A percentile compares a stretch with the other conserved stretches of the same genome.
phyloP scores from a whole-genome alignment of 306 rosid species.

The Vicia sativa region DNA sequence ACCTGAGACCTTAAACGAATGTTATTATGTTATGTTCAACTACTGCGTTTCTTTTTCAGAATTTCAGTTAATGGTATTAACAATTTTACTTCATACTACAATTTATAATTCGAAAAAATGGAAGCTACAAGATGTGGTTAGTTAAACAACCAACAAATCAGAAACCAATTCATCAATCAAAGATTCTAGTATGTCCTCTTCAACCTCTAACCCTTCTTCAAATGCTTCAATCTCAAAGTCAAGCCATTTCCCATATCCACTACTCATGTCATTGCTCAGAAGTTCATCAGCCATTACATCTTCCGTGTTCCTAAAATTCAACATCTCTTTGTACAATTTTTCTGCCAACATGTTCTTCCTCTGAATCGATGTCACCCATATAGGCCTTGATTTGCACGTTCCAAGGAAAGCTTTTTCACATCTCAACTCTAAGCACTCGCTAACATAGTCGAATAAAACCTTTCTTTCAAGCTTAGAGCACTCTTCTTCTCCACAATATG shows the following conservation, averaged over 20 bases:
- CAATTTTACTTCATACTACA: slow-evolving; percentile 27
- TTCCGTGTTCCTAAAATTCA: slow-evolving; percentile 58
- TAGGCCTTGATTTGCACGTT: slow-evolving; percentile 51
- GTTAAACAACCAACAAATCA: slow-evolving; percentile 54
- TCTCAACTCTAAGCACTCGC: slow-evolving; percentile 57
- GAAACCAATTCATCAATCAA: slow-evolving; percentile 67
- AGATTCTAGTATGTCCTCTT: slow-evolving; percentile 48
- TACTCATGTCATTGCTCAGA: slow-evolving; percentile 80
- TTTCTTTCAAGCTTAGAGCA: slow-evolving; percentile 46
- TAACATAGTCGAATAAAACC: slow-evolving; percentile 65
- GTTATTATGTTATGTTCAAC: not conserved
- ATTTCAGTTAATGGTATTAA: slow-evolving; percentile 31
- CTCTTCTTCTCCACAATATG: slow-evolving; percentile 51
- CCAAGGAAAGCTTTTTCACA: slow-evolving; percentile 54
- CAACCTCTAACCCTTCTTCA: slow-evolving; percentile 68
- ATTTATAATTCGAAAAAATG: slow-evolving; percentile 2
- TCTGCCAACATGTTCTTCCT: slow-evolving; percentile 58
- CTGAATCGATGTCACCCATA: slow-evolving; percentile 47
- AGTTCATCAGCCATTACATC: slow-evolving; percentile 78
- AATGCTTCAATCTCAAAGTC: slow-evolving; percentile 65
- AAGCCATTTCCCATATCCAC: slow-evolving; percentile 71
- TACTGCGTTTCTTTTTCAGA: slow-evolving; percentile 10
- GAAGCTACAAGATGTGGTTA: slow-evolving; percentile 36
- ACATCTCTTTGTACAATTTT: slow-evolving; percentile 63
- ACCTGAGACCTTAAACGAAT: too few species aligned